Percentiles rank a stretch among this genome's conserved stretches.
Evolutionary conservation across 2,329 filamentous ascomycete species (phyloP).

Genomic region (Beauveria sp.): DNA sequence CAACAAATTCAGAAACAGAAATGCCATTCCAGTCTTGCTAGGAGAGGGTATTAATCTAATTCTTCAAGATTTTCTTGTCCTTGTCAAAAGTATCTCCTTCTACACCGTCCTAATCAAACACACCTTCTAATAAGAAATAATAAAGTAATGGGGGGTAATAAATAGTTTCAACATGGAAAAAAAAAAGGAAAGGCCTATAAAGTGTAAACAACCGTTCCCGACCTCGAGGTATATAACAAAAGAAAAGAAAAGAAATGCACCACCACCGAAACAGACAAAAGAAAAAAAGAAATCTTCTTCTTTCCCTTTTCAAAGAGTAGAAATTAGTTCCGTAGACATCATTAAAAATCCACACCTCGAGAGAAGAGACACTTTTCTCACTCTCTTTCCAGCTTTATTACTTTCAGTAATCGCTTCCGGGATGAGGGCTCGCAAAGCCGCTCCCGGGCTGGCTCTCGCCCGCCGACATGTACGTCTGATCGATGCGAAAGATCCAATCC

Average conservation of each 20-base stretch:
- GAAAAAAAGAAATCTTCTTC: not conserved
- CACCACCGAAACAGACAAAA: not conserved
- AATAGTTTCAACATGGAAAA: not conserved
- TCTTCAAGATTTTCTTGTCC: not conserved
- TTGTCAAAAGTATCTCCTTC: not conserved
- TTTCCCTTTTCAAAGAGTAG: not conserved
- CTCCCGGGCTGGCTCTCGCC: slow-evolving; percentile 34
- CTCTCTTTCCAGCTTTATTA: not conserved
- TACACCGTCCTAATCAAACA: not conserved
- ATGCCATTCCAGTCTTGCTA: not conserved
- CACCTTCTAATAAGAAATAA: slow-evolving; percentile 2
- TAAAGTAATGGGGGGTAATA: not conserved
- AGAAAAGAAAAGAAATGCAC: not conserved
- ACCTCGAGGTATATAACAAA: not conserved
- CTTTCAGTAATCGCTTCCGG: slow-evolving; percentile 24
- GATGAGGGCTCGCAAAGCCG: slow-evolving; percentile 28
- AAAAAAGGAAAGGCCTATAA: not conserved
- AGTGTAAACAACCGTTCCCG: not conserved
- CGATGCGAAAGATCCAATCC: slow-evolving; percentile 94
- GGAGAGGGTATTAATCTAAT: no score
- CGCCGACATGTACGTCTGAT: slow-evolving; percentile 61
- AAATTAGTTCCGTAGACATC: slow-evolving; percentile 7
- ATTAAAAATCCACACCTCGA: not conserved
- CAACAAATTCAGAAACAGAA: no score
- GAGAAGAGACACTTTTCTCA: not conserved